phyloP scores from a whole-genome alignment of 164 flowering plant genomes.

The Aristolochia californica region DNA sequence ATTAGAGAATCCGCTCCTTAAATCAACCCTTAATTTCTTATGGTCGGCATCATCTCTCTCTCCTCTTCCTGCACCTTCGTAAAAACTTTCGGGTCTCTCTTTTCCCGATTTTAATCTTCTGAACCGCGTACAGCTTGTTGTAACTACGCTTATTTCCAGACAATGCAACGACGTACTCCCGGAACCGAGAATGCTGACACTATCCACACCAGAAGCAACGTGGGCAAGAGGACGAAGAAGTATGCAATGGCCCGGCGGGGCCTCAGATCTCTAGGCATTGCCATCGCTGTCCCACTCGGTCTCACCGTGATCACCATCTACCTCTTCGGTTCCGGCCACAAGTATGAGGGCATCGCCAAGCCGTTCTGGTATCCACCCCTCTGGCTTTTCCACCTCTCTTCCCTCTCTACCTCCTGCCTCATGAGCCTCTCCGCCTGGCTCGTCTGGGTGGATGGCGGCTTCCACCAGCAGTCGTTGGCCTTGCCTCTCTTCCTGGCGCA shows the following conservation, averaged over 20 bases:
- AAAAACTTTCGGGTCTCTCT: too few relatives aligned
- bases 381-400: conserved; percentile 40
- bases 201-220: neutral
- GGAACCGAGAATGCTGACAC: too few relatives aligned
- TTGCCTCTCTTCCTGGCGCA: conserved; percentile 33
- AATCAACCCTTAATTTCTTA: too few relatives aligned
- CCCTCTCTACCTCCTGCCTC: conserved; percentile 27
- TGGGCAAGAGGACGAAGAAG: conserved; percentile 18
- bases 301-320: too few relatives aligned
- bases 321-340: too few relatives aligned
- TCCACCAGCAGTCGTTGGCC: conserved; percentile 41
- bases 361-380: conserved; percentile 46
- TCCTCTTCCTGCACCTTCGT: too few relatives aligned
- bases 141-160: too few relatives aligned
- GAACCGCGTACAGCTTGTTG: too few relatives aligned
- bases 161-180: conserved; percentile 11
- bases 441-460: conserved; percentile 89
- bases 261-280: conserved; percentile 44
- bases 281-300: conserved; percentile 33
- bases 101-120: too few relatives aligned
- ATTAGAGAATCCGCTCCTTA: too few relatives aligned
- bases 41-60: too few relatives aligned
- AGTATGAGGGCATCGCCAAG: too few relatives aligned
- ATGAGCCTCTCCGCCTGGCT: conserved; percentile 80
- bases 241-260: conserved; percentile 64